phyloP scores from a whole-genome alignment of 768 basidiomycete species.

The Nidularia sp. region DNA sequence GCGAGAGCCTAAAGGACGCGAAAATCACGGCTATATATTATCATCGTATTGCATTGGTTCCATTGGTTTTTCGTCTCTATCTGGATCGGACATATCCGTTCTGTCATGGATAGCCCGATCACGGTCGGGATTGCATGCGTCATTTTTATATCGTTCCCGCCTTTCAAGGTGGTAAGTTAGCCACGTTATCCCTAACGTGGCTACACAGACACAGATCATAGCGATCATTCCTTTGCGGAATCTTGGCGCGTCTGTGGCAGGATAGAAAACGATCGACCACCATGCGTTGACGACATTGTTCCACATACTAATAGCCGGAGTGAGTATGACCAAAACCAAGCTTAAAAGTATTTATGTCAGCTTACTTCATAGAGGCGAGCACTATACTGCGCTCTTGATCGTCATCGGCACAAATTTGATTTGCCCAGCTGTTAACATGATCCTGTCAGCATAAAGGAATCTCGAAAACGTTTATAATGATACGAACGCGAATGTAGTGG shows the following conservation, averaged over 20 bases:
- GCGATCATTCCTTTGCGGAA: conserved; percentile 69
- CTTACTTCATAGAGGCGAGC: conserved; percentile 73
- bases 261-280: conserved; percentile 72
- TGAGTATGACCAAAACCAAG: no score
- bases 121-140: no score
- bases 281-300: conserved; percentile 66
- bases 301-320: conserved; percentile 46
- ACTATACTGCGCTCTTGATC: conserved; percentile 66
- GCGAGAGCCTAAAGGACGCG: no score
- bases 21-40: no score
- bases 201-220: conserved; percentile 54
- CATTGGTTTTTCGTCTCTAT: no score
- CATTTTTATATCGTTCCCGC: no score
- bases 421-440: conserved; percentile 59
- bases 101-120: no score
- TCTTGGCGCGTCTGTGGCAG: conserved; percentile 65
- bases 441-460: conserved; percentile 1
- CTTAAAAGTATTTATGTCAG: no score
- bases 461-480: background rate
- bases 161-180: conserved; percentile 53
- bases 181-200: conserved; percentile 53
- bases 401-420: conserved; percentile 70
- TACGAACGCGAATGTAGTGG: conserved; percentile 69
- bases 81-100: background rate
- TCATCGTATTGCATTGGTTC: no score